Conservation (phyloP, 164 flowering plant species). For the Magnolia sinica region DNA sequence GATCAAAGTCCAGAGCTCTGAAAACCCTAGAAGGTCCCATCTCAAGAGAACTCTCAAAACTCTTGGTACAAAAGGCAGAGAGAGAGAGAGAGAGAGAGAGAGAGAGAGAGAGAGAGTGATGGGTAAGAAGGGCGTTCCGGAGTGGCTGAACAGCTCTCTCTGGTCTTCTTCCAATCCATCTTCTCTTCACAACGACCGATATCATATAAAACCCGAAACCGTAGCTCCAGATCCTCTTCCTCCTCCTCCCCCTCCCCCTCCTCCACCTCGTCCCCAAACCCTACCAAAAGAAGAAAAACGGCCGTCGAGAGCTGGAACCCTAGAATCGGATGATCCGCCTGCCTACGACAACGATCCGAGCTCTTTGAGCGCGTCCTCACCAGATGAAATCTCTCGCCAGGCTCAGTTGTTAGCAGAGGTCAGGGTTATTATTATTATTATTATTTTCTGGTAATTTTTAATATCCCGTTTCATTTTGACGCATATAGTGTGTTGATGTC, state of each 20-base stretch:
- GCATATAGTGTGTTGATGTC: neutral
- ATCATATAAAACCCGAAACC: constrained; percentile 14
- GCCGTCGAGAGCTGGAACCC: constrained; percentile 8
- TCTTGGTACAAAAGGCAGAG: neutral
- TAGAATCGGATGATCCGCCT: constrained; percentile 26
- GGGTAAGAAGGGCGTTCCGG: constrained; percentile 53
- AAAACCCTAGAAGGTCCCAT: neutral
- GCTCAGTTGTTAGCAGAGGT: constrained; percentile 80
- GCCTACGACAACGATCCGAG: constrained; percentile 23
- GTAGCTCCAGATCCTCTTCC: constrained; percentile 22
- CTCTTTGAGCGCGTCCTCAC: constrained; percentile 19
- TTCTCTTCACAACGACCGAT: constrained; percentile 15
- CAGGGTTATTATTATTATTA: neutral
- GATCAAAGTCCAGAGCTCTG: neutral
- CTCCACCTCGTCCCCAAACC: constrained; percentile 20
- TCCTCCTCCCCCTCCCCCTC: constrained; percentile 20
- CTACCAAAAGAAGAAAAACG: neutral
- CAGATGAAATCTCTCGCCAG: constrained; percentile 63
- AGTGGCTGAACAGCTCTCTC: constrained; percentile 89
- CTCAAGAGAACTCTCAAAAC: too few relatives aligned
- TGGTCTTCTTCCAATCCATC: constrained; percentile 68
- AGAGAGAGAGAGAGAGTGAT: neutral
- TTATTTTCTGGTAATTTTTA: neutral
- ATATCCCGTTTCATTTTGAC: neutral
- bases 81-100: neutral